Evolutionary conservation across 1,139 yeast species (phyloP).

Genomic region (Waltiozyma sp.): DNA sequence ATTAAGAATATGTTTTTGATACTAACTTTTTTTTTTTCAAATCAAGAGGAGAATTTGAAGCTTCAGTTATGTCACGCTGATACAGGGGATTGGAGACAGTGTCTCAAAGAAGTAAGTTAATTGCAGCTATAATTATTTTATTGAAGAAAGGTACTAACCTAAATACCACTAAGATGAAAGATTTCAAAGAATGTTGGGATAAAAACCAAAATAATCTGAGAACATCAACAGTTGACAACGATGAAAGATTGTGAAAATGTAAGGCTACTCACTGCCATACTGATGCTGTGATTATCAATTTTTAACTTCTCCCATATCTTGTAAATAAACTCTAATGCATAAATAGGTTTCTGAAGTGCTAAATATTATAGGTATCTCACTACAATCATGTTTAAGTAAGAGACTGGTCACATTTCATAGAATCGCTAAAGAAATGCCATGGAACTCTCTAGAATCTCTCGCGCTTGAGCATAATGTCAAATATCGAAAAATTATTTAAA

Average conservation of each 20-base stretch:
- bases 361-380: too few species aligned
- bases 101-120: slow-evolving; percentile 42
- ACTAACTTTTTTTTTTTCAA: background rate
- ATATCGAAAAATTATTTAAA: too few species aligned
- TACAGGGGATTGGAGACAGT: slow-evolving; percentile 69
- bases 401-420: too few species aligned
- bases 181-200: slow-evolving; percentile 52
- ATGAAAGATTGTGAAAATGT: slow-evolving; percentile 2
- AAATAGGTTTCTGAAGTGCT: too few species aligned
- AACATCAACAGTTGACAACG: slow-evolving; percentile 22
- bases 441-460: background rate
- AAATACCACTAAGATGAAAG: slow-evolving; percentile 31
- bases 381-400: too few species aligned
- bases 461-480: too few species aligned
- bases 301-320: too few species aligned
- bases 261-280: background rate
- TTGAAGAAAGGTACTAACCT: slow-evolving; percentile 1
- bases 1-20: too few species aligned
- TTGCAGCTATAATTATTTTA: background rate
- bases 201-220: slow-evolving; percentile 41
- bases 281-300: too few species aligned
- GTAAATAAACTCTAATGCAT: background rate
- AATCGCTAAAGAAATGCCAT: background rate
- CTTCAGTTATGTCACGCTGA: slow-evolving; percentile 72
- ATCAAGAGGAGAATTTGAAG: slow-evolving; percentile 43